Conservation (phyloP, 345 rosid genomes). For the Lepidium africanum region DNA sequence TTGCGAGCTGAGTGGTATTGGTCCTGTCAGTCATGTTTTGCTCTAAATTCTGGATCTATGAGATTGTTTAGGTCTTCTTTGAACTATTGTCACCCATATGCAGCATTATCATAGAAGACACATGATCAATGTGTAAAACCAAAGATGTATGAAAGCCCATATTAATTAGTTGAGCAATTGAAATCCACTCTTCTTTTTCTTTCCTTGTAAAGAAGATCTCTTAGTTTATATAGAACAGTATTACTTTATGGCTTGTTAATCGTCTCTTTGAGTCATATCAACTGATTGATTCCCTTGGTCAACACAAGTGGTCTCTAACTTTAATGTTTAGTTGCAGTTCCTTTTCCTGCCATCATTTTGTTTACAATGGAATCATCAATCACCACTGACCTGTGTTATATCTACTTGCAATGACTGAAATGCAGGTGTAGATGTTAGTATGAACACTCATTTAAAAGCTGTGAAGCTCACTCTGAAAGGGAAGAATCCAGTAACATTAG, state of each 20-base stretch:
- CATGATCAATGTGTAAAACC: not conserved
- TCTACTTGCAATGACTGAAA: not conserved
- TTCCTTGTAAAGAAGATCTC: not conserved
- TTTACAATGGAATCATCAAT: not conserved
- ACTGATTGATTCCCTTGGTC: not conserved
- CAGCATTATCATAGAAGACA: not conserved
- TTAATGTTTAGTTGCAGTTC: not conserved
- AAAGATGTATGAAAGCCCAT: not conserved
- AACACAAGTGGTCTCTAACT: not conserved
- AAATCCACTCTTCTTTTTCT: not conserved
- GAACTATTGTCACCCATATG: not conserved
- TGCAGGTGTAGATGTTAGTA: slow-evolving; percentile 94
- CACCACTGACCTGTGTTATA: not conserved
- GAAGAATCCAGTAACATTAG: slow-evolving; percentile 82
- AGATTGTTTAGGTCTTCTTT: not conserved
- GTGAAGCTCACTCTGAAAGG: slow-evolving; percentile 96
- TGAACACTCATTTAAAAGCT: slow-evolving; percentile 95
- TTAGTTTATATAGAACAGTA: not conserved
- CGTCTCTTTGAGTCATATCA: not conserved
- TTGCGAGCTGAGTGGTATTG: not conserved
- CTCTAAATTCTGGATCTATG: not conserved
- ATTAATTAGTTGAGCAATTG: not conserved
- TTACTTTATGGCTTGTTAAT: not conserved
- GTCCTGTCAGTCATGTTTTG: not conserved
- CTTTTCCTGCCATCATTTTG: not conserved